phyloP scores from a whole-genome alignment of 177 flowering plant genomes.

The Telopea speciosissima region DNA sequence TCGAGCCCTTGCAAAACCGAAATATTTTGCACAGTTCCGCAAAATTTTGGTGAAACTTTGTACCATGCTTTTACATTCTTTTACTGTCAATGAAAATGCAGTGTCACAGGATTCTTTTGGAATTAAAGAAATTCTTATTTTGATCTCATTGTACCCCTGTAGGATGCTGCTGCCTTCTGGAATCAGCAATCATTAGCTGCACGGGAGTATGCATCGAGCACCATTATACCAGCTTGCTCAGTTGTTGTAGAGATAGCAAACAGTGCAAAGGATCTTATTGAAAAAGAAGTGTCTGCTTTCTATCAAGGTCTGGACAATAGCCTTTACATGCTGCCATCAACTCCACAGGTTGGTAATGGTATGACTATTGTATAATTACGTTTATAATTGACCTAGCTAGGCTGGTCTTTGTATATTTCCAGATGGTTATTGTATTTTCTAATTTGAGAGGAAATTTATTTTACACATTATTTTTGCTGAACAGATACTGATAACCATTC shows the following conservation, averaged over 20 bases:
- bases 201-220: slow-evolving; percentile 82
- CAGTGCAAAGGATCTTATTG: slow-evolving; percentile 76
- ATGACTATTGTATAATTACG: neutral
- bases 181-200: slow-evolving; percentile 22
- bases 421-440: no score
- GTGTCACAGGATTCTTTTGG: neutral
- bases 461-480: no score
- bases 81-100: no score
- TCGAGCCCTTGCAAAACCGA: no score
- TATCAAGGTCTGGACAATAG: slow-evolving; percentile 81
- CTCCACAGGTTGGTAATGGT: slow-evolving; percentile 68
- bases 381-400: no score
- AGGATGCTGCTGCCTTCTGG: slow-evolving; percentile 80
- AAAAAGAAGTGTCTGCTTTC: slow-evolving; percentile 84
- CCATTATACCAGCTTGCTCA: slow-evolving; percentile 82
- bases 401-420: no score
- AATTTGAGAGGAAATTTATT: no score
- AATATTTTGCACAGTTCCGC: no score
- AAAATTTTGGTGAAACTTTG: no score
- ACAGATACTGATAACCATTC: no score
- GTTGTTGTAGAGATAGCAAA: slow-evolving; percentile 66
- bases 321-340: slow-evolving; percentile 94
- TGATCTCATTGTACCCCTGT: slow-evolving; percentile 12
- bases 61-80: no score
- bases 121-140: neutral